These are phyloP conservation scores for Tetrapisispora arboricola DNA, from an alignment of 805 yeast genomes.

Conservation along the genomic window DNA sequence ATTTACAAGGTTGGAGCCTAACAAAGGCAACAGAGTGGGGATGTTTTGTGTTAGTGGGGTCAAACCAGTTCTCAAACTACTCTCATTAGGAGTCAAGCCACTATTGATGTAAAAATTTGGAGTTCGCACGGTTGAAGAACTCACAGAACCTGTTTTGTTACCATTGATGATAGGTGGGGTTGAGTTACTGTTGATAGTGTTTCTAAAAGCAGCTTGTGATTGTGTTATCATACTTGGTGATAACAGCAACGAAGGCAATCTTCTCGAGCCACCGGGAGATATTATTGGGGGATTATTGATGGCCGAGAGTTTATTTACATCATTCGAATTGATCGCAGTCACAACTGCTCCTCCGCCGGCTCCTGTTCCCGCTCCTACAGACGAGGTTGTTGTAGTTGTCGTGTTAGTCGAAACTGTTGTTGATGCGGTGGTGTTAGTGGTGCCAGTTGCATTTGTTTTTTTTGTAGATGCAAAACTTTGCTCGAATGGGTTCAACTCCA, in stretches of 20 bases:
- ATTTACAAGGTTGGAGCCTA: background rate
- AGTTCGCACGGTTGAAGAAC: background rate
- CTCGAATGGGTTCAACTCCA: constrained; percentile 94
- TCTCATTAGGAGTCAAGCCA: constrained; percentile 70
- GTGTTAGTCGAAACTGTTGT: too few relatives aligned
- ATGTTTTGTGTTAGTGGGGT: background rate
- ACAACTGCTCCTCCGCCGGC: background rate
- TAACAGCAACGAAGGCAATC: constrained; percentile 35
- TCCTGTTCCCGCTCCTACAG: too few relatives aligned
- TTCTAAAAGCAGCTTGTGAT: background rate
- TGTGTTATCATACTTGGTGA: constrained; percentile 11
- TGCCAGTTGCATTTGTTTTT: constrained; percentile 3
- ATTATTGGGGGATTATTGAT: constrained; percentile 32
- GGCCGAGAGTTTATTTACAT: background rate
- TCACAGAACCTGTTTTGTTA: background rate
- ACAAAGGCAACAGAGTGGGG: constrained; percentile 3
- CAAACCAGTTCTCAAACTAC: constrained; percentile 38
- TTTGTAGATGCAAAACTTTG: constrained; percentile 71
- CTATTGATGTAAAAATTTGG: constrained; percentile 21
- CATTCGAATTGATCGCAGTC: background rate
- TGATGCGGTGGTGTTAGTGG: too few relatives aligned
- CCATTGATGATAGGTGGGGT: too few relatives aligned
- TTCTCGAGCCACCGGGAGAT: constrained; percentile 50
- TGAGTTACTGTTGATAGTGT: too few relatives aligned
- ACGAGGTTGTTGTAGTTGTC: too few relatives aligned